Evolutionary conservation across 352 stramenopile genomes (phyloP).

Genomic region (Phytophthora colocasiae): DNA sequence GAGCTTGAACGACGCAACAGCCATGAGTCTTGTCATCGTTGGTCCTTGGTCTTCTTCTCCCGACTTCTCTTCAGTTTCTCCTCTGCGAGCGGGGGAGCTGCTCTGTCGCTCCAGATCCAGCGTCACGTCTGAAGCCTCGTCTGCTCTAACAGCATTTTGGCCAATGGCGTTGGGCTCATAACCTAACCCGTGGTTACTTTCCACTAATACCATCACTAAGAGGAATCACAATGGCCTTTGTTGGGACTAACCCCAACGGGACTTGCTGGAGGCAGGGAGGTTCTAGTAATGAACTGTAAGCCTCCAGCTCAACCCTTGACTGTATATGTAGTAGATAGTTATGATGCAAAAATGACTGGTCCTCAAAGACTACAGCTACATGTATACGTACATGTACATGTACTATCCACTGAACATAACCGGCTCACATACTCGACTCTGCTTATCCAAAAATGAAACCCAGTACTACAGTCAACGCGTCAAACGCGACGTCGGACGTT

Average conservation of each 20-base stretch:
- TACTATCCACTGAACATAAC: slow-evolving; percentile 1
- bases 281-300: neutral
- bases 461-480: neutral
- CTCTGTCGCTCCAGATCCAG: too few relatives aligned
- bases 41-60: too few relatives aligned
- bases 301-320: neutral
- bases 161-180: too few relatives aligned
- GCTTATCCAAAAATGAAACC: too few relatives aligned
- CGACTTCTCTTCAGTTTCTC: too few relatives aligned
- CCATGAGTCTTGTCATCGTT: slow-evolving; percentile 3
- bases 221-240: neutral
- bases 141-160: too few relatives aligned
- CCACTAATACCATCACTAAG: neutral
- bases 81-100: too few relatives aligned
- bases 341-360: too few relatives aligned
- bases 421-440: too few relatives aligned
- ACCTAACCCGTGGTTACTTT: neutral
- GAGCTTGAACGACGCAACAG: slow-evolving; percentile 1
- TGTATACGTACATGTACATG: neutral
- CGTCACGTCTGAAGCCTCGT: too few relatives aligned
- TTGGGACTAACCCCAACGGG: neutral
- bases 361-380: neutral
- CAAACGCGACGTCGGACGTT: slow-evolving; percentile 1
- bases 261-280: neutral
- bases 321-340: neutral